These are phyloP conservation scores for Asclepias syriaca DNA, from an alignment of 257 asterid genomes.

Conservation along the genomic window DNA sequence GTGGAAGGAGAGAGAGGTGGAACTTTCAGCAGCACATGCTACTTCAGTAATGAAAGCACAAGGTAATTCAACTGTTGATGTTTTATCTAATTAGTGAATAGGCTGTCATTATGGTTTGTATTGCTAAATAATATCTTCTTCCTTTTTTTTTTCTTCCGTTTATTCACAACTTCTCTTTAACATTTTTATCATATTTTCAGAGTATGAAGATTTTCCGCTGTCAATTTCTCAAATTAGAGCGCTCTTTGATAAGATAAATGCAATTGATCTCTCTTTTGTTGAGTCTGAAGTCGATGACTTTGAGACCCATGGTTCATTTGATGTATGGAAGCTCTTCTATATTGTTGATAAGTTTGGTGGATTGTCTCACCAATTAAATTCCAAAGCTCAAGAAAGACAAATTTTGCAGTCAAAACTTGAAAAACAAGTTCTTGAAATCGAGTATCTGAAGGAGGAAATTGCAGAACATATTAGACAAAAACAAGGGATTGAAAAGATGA, in stretches of 20 bases:
- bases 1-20: slow-evolving; percentile 49
- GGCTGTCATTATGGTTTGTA: not conserved
- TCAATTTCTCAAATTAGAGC: slow-evolving; percentile 56
- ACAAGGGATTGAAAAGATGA: slow-evolving; percentile 38
- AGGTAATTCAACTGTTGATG: slow-evolving; percentile 36
- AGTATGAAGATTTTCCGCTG: slow-evolving; percentile 41
- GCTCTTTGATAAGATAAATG: slow-evolving; percentile 59
- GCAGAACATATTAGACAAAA: slow-evolving; percentile 29
- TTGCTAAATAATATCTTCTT: slow-evolving; percentile 1
- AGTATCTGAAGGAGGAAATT: slow-evolving; percentile 51
- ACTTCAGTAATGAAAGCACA: slow-evolving; percentile 36
- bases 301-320: slow-evolving; percentile 34
- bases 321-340: slow-evolving; percentile 57
- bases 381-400: slow-evolving; percentile 51
- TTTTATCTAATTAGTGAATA: slow-evolving; percentile 8
- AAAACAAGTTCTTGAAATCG: slow-evolving; percentile 50
- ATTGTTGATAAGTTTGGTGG: slow-evolving; percentile 53
- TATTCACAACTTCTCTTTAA: slow-evolving; percentile 4
- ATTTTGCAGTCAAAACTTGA: slow-evolving; percentile 55
- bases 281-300: slow-evolving; percentile 33
- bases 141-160: not conserved
- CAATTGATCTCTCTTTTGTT: slow-evolving; percentile 45
- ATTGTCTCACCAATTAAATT: slow-evolving; percentile 41
- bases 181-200: slow-evolving; percentile 41
- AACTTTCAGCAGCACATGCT: slow-evolving; percentile 33